Base-by-base conservation (phyloP, 2,329 filamentous ascomycete genomes). In the Botrytis elliptica region DNA sequence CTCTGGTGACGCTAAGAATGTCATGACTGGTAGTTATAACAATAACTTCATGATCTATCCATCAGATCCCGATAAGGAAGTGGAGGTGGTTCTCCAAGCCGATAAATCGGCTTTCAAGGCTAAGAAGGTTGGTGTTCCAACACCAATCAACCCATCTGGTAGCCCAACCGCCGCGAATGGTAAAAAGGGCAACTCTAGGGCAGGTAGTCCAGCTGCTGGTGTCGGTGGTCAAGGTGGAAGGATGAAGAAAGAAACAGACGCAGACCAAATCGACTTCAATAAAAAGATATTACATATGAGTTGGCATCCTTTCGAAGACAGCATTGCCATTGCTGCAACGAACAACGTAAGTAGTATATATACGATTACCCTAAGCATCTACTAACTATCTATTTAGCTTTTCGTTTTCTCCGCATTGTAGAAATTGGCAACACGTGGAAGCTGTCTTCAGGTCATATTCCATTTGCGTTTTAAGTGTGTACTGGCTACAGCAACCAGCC, bases 11-110 rank as follows among this genome's bases (percentile, higher is more conserved):
- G 94, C 94, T 57, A 97, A 97, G 88, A 98, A 99, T 79, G 96
- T 98, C 77, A 99, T 99, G 96, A 99, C 96, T 9, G 96, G 96
- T 79, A 98, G 94, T 82, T 99, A 99, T 87, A 99, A 99, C 88
- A 99, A 99, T 86, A 99, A 99, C 86, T 98, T 99, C 87, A 99
- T 99, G 96, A 99, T 99, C 81, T 99, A 98, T 83, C 96, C 96
- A 7, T 96, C 95, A 40, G 95, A 98, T 80, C 93, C 95, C 10
- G 93, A 95, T 78, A 97, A 97, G 85, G 96, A 99, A 82, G 95
- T 95, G 4, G 96, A 99, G 83, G 95, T 99, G 66, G 96, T 99
- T 65, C 86, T 99, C 73, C 96, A 99, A 83, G 96, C 96, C 57
- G 96, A 99, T 83, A 99, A 99, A 86, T 97, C 94, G 73, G 96